Evolutionary conservation across 352 stramenopile species (phyloP).

Genomic region (Globisporangium nunn): DNA sequence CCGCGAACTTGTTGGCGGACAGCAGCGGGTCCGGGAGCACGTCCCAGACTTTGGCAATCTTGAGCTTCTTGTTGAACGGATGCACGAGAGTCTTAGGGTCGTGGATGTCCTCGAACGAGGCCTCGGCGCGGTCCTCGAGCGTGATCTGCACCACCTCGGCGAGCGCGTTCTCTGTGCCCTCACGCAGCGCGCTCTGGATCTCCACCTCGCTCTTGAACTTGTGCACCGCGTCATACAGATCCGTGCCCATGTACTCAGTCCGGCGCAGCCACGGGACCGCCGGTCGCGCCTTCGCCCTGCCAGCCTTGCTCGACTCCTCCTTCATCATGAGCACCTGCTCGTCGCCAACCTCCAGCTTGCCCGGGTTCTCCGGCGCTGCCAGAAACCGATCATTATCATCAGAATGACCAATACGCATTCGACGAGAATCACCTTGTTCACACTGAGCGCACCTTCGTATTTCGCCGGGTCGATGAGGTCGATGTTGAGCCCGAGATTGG

Average conservation of each 20-base stretch:
- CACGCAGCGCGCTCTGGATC: constrained; percentile 72
- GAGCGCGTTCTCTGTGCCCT: constrained; percentile 75
- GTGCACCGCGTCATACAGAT: constrained; percentile 80
- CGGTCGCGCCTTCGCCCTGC: constrained; percentile 58
- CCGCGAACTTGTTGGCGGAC: constrained; percentile 75
- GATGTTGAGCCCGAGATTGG: constrained; percentile 69
- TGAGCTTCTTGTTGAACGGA: constrained; percentile 78
- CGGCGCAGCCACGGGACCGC: constrained; percentile 74
- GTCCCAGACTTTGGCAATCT: constrained; percentile 76
- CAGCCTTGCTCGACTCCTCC: constrained; percentile 39
- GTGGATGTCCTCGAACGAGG: constrained; percentile 69
- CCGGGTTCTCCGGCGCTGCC: constrained; percentile 38
- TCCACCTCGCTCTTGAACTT: constrained; percentile 86
- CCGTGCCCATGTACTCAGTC: constrained; percentile 84
- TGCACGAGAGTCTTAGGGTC: constrained; percentile 63
- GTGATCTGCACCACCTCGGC: constrained; percentile 63
- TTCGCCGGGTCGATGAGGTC: constrained; percentile 83
- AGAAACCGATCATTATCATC: background rate
- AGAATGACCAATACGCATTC: background rate
- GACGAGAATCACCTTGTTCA: no score
- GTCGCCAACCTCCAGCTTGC: constrained; percentile 59
- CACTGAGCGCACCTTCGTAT: constrained; percentile 48
- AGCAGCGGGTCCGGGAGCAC: constrained; percentile 77
- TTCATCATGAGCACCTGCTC: constrained; percentile 79
- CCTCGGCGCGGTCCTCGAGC: constrained; percentile 72